Evolutionary conservation across 1,284 basidiomycete species (phyloP), one percentile per base, ranked within the genome.

Genomic region (Butyriboletus appendiculatus): DNA sequence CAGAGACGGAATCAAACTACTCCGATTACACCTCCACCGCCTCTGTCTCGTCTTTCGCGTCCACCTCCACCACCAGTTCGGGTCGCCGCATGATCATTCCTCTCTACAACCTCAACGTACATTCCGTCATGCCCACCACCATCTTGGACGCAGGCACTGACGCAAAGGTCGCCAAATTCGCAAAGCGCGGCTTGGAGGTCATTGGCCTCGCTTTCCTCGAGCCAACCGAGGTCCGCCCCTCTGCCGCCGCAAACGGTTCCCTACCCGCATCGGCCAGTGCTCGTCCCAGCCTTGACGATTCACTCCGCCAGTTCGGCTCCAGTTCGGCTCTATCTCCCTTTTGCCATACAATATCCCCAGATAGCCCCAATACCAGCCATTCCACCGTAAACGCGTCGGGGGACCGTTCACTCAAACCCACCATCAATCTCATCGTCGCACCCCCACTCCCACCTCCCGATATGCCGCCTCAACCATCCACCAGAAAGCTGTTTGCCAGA

Each of bases 61-160:
- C 84, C 12, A 71, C 76, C 1, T 71, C 81, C 33, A 79, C 81
- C 2, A 63, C 74, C 6, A 71, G 78, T 4, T 75, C 78, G 5
- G 76, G 77, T 20, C 76, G 87, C 20, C 80, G 92, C 45, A 86
- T 88, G 62, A 95, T 98, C 61, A 89, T 95, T 45, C 96, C 96
- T 0, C 79, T 98, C 15, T 98, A 97, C 76, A 98, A 96, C 65
- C 81, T 98, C 33, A 88, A 92, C 51, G 92, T 90, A 3, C 96
- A 99, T 73, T 93, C 92, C 60, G 92, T 98, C 53, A 82, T 96
- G 77, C 89, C 94, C 11, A 96, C 96, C 58, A 87, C 88, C 30
- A 88, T 97, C 53, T 85, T 93, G 32, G 94, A 96, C 65, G 93
- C 93, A 0, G 95, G 94, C 4, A 99, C 96, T 0, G 96, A 98